Evolutionary conservation across 148 eudicot genomes (phyloP).

Genomic region (Gaultheria prostrata): DNA sequence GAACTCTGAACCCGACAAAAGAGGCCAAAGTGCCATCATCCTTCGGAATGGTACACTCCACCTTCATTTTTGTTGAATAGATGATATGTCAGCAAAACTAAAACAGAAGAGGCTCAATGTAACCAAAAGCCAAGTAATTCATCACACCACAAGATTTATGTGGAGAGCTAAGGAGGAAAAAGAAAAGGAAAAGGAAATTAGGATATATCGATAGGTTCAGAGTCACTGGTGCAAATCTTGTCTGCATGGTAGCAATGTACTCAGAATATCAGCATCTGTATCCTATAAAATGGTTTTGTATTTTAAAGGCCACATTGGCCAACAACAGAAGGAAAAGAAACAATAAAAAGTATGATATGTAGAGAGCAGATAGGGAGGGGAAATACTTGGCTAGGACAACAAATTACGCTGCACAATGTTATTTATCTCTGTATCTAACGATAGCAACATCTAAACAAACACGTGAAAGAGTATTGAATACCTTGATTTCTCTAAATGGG

Average conservation of each 20-base stretch:
- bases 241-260: neutral
- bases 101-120: neutral
- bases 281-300: neutral
- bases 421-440: neutral
- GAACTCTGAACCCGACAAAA: conserved; percentile 89
- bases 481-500: conserved; percentile 99
- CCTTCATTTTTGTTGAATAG: conserved; percentile 42
- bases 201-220: neutral
- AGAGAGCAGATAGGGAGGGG: neutral
- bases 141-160: neutral
- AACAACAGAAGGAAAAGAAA: neutral
- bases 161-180: neutral
- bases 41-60: conserved; percentile 97
- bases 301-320: neutral
- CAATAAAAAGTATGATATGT: neutral
- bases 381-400: neutral
- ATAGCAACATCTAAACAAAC: neutral
- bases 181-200: neutral
- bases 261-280: neutral
- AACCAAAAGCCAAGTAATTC: neutral
- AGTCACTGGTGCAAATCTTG: neutral
- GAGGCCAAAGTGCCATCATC: conserved; percentile 91
- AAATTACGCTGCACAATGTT: neutral
- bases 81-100: neutral
- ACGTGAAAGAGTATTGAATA: conserved; percentile 17